A percentile compares a stretch with the other conserved stretches of the same genome.
These are phyloP conservation scores for Dipodascopsis tothii DNA, from an alignment of 805 yeast species.

Conservation along the genomic window DNA sequence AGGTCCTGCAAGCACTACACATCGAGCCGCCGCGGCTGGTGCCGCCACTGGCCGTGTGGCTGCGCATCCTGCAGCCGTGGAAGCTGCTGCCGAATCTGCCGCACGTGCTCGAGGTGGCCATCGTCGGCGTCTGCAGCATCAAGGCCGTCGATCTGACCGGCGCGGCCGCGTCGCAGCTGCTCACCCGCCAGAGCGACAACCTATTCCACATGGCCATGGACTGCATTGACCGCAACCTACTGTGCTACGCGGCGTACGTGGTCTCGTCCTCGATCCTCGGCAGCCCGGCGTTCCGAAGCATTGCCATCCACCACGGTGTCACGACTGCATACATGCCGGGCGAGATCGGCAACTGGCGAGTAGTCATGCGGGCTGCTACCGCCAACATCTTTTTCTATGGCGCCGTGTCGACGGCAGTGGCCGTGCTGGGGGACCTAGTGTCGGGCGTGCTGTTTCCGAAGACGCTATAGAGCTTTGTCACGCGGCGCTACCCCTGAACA, in stretches of 20 bases:
- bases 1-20: not conserved
- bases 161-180: not conserved
- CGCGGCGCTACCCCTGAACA: too few relatives aligned
- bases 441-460: not conserved
- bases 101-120: not conserved
- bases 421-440: not conserved
- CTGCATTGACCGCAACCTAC: not conserved
- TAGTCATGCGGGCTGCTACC: not conserved
- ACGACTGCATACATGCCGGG: conserved; percentile 1
- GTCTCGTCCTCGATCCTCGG: not conserved
- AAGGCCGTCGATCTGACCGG: not conserved
- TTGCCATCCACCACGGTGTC: not conserved
- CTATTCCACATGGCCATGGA: not conserved
- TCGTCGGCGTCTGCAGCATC: not conserved
- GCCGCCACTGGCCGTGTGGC: not conserved
- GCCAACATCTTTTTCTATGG: not conserved
- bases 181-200: not conserved
- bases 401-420: not conserved
- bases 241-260: not conserved
- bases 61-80: not conserved
- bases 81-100: not conserved
- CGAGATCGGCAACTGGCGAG: conserved; percentile 5
- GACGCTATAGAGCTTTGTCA: too few relatives aligned
- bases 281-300: not conserved
- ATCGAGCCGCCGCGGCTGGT: not conserved